Evolutionary conservation across 2,329 filamentous ascomycete genomes (phyloP), one percentile per base, ranked within the genome.

Genomic region (Cordyceps pruinosa): DNA sequence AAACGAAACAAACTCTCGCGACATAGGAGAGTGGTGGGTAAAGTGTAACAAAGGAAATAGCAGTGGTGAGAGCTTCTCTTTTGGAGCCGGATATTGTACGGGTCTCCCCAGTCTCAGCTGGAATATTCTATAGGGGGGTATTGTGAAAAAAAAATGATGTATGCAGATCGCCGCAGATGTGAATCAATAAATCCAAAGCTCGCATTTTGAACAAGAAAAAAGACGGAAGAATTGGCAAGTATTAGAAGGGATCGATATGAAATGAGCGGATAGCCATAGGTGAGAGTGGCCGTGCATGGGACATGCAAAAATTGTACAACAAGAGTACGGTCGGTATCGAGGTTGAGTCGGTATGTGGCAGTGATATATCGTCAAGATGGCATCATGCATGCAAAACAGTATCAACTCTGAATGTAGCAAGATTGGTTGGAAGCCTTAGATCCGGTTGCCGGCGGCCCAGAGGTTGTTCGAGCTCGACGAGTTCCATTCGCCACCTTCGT

Each of bases 401-500:
- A 48, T 47, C 41, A 52, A 34, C 12, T 42, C 28, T 37, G 41
- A 19, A 42, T 23, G 21, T 19, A n/a, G 19, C n/a, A 8, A 12
- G 21, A 19, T 23, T 60, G 25, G 13, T 41, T 2, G 10, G 46
- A 41, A 10, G 25, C 50, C n/a, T 71, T 73, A 86, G 65, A 86
- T 81, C 63, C 81, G 78, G 69, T 80, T 85, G 61, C 87, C 83
- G 32, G 85, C 84, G 54, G 87, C 86, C 77, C 89, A 88, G 63
- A 92, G 91, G 72, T 88, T 91, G 6, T 89, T 88, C 12, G 90
- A 84, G 30, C 90, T 88, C 42, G 89, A 87, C 9, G 88, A 85
- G 19, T 88, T 90, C 93, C 92, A 97, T 69, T 96, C 92, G 61
- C 86, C 86, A 65, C 96, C 92, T 67, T 96, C 92, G 64, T 97